Evolutionary conservation across 441 rosid species (phyloP).

Genomic region (Bruguiera hainesii): DNA sequence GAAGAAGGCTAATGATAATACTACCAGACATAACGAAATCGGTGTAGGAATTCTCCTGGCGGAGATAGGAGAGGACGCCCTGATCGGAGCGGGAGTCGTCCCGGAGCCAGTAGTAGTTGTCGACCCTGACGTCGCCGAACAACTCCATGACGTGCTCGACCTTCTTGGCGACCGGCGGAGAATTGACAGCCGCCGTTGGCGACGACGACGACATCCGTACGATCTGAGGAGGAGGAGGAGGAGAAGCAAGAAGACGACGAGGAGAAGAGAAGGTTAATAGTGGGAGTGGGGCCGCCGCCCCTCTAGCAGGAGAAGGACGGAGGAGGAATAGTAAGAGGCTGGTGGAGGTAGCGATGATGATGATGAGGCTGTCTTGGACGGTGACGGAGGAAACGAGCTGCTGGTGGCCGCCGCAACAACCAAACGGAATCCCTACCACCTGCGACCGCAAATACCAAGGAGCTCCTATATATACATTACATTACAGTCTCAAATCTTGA

Average conservation of each 20-base stretch:
- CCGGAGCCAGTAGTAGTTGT: constrained; percentile 86
- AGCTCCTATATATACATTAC: too few species aligned
- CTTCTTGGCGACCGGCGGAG: constrained; percentile 76
- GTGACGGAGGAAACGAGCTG: too few species aligned
- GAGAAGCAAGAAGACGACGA: neutral
- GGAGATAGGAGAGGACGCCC: constrained; percentile 56
- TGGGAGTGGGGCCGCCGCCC: too few species aligned
- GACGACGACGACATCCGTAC: constrained; percentile 1
- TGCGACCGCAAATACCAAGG: too few species aligned
- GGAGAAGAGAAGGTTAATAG: neutral
- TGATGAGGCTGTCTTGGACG: too few species aligned
- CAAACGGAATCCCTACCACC: too few species aligned
- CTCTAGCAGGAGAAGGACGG: too few species aligned
- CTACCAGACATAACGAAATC: constrained; percentile 64
- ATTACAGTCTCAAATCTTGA: too few species aligned
- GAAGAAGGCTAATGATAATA: constrained; percentile 8
- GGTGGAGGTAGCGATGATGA: too few species aligned
- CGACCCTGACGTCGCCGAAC: constrained; percentile 76
- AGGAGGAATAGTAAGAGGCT: too few species aligned
- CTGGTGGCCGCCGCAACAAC: too few species aligned
- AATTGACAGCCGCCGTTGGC: constrained; percentile 3
- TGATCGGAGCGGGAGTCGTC: constrained; percentile 78
- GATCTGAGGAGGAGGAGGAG: neutral
- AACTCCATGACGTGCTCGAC: constrained; percentile 69
- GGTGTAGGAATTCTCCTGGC: constrained; percentile 65